These are phyloP conservation scores for Stachybotrys elegans DNA, from an alignment of 2,329 filamentous ascomycete genomes.

Conservation along the genomic window DNA sequence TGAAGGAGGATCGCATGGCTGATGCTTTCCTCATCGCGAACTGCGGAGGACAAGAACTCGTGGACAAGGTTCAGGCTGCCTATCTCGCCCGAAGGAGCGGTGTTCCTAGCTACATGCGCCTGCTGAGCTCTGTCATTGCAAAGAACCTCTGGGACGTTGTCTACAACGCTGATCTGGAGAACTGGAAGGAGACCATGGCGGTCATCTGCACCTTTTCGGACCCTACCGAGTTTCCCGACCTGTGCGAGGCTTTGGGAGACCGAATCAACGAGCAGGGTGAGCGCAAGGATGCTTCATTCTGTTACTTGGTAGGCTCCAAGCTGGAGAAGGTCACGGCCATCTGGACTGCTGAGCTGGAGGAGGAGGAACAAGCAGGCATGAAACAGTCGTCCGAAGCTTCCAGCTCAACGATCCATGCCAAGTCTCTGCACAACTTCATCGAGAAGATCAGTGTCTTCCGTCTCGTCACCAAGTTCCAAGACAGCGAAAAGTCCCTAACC, in stretches of 20 bases:
- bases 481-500: conserved; percentile 64
- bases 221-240: conserved; percentile 83
- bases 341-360: conserved; percentile 85
- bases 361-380: conserved; percentile 72
- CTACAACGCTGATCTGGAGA: conserved; percentile 85
- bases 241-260: conserved; percentile 93
- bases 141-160: conserved; percentile 99
- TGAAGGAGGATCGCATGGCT: conserved; percentile 84
- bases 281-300: conserved; percentile 91
- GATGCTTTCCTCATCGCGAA: conserved; percentile 98
- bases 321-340: conserved; percentile 95
- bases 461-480: conserved; percentile 85
- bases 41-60: conserved; percentile 86
- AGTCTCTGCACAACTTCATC: conserved; percentile 85
- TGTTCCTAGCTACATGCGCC: conserved; percentile 84
- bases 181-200: conserved; percentile 98
- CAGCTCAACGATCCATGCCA: conserved; percentile 86
- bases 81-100: conserved; percentile 81
- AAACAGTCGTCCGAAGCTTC: conserved; percentile 67
- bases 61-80: conserved; percentile 87
- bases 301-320: conserved; percentile 92
- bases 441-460: conserved; percentile 98
- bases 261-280: conserved; percentile 73
- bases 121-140: conserved; percentile 84
- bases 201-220: conserved; percentile 94